Evolutionary conservation across 2,329 filamentous ascomycete species (phyloP), one percentile per base, ranked within the genome.

Genomic region (Diaporthe batatas): DNA sequence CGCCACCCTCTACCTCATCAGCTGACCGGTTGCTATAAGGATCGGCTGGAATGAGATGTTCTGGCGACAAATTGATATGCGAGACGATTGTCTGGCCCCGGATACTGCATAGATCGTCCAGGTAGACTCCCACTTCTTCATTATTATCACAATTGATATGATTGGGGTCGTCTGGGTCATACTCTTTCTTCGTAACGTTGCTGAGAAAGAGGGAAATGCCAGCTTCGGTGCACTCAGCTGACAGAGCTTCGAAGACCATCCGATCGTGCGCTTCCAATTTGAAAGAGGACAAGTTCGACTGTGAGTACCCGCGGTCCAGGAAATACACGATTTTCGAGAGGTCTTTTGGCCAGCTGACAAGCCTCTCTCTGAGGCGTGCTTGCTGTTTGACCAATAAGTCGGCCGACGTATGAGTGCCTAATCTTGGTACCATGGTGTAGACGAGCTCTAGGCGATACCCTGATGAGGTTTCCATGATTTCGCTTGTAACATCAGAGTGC

Each of bases 401-500:
- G n/a, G 77, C 76, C 4, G 76, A 77, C n/a, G 72, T 71, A 2
- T 42, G 59, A 2, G 29, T 49, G 21, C 16, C 44, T 0, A 62
- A 51, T 16, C 44, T 74, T 49, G 83, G 78, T 12, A 86, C 77
- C 6, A 88, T 79, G 71, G 87, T 87, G 78, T 88, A 89, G 0
- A 82, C 86, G 21, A 88, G 75, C 5, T 86, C 84, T 3, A 85
- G 76, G 2, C 86, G 83, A 75, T 84, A 82, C 0, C 86, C 86
- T 0, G 80, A 81, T 0, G 75, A 79, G 0, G 88, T 78, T 8
- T 81, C 80, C 53, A 81, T 80, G 64, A 86, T 79, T 76, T 88
- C 85, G 75, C 87, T 84, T 2, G 79, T 81, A 2, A 88, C 85
- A 74, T 87, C 86, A 0, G 85, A 82, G 73, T 86, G 88, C 86